Evolutionary conservation across 2,329 filamentous ascomycete species (phyloP).

Genomic region (Phaeoacremonium minimum): DNA sequence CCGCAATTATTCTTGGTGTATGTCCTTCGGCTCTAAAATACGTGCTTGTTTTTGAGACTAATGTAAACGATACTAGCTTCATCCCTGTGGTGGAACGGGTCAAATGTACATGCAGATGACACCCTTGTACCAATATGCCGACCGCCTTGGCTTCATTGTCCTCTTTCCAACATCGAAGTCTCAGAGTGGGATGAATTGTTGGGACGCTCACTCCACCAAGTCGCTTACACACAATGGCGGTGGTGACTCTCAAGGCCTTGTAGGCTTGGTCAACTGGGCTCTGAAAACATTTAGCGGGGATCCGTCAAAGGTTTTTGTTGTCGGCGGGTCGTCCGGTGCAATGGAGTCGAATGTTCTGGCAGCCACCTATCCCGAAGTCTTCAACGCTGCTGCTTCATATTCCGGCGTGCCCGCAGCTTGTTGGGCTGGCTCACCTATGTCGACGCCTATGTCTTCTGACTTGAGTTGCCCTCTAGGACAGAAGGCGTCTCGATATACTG

Average conservation of each 20-base stretch:
- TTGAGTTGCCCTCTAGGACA: no score
- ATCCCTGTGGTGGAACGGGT: slow-evolving; percentile 41
- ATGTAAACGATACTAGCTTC: slow-evolving; percentile 16
- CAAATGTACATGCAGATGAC: slow-evolving; percentile 31
- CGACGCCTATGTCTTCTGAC: no score
- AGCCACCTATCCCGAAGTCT: no score
- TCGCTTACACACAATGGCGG: slow-evolving; percentile 44
- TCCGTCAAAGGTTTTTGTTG: slow-evolving; percentile 38
- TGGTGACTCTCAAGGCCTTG: slow-evolving; percentile 43
- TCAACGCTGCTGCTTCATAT: no score
- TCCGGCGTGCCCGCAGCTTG: no score
- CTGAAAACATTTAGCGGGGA: slow-evolving; percentile 41
- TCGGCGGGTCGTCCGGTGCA: slow-evolving; percentile 32
- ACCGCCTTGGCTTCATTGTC: slow-evolving; percentile 23
- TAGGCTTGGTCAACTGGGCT: slow-evolving; percentile 44
- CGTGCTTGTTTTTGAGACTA: background rate
- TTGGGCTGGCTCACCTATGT: no score
- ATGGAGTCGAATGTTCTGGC: slow-evolving; percentile 32
- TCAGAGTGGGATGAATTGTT: slow-evolving; percentile 36
- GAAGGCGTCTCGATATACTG: no score
- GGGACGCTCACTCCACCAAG: slow-evolving; percentile 44
- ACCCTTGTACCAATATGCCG: slow-evolving; percentile 35
- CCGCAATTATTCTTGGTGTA: slow-evolving; percentile 37
- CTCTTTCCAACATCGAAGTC: slow-evolving; percentile 41
- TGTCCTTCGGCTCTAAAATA: slow-evolving; percentile 2